A percentile compares a stretch with the other conserved stretches of the same genome.
phyloP scores from a whole-genome alignment of 2,329 filamentous ascomycete genomes.

The Hypoxylon rubiginosum region DNA sequence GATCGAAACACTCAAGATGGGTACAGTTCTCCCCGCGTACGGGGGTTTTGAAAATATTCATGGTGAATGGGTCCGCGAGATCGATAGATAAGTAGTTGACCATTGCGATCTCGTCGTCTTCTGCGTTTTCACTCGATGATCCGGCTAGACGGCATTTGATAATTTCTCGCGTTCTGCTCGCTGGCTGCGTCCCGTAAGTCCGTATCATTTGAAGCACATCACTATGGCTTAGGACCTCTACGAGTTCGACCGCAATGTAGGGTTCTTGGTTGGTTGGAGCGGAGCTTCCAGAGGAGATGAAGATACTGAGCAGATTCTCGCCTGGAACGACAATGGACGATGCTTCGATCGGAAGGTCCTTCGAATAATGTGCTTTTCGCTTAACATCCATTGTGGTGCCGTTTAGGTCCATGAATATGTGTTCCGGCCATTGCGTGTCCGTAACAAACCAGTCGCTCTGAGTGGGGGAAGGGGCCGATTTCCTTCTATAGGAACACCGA shows the following conservation, averaged over 20 bases:
- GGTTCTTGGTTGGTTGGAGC: constrained; percentile 57
- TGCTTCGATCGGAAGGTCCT: constrained; percentile 82
- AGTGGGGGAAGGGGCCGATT: constrained; percentile 47
- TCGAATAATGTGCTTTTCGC: constrained; percentile 79
- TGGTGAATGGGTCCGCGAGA: constrained; percentile 76
- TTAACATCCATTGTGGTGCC: constrained; percentile 67
- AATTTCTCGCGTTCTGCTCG: constrained; percentile 64
- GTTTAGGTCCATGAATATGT: constrained; percentile 79
- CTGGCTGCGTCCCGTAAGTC: constrained; percentile 55
- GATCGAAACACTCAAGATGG: constrained; percentile 91
- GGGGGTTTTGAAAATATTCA: constrained; percentile 75
- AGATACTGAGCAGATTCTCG: constrained; percentile 72
- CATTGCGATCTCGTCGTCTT: constrained; percentile 75
- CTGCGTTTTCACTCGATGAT: constrained; percentile 47
- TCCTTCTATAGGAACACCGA: constrained; percentile 67
- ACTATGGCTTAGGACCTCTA: constrained; percentile 68
- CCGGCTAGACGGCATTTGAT: constrained; percentile 66
- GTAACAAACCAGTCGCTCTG: constrained; percentile 71
- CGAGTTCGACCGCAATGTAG: constrained; percentile 77
- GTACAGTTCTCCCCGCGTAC: constrained; percentile 77
- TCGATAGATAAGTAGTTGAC: constrained; percentile 71
- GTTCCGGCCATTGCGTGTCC: constrained; percentile 79
- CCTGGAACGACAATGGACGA: constrained; percentile 71
- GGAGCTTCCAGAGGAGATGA: constrained; percentile 47
- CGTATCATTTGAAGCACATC: constrained; percentile 58